These are phyloP conservation scores for Rubia peregrina DNA, from an alignment of 305 asterid genomes.

Conservation along the genomic window DNA sequence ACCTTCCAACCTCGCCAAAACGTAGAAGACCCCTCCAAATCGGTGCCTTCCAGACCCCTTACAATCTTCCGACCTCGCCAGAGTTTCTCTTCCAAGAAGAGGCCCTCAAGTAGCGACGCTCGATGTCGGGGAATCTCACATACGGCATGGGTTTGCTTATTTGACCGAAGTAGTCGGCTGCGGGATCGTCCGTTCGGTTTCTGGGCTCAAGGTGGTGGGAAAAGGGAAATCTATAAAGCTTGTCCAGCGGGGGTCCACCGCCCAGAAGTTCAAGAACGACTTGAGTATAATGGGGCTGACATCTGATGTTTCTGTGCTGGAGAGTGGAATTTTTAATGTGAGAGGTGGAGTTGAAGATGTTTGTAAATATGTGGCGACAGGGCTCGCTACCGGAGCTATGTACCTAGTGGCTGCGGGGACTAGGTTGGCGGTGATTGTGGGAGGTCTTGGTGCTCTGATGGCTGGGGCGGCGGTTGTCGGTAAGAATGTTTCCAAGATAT, in stretches of 20 bases:
- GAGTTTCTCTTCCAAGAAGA: conserved; percentile 29
- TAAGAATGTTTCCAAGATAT: conserved; percentile 22
- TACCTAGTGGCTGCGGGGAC: conserved; percentile 17
- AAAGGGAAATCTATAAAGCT: conserved; percentile 23
- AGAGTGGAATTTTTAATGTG: not conserved
- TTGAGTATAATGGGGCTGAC: conserved; percentile 22
- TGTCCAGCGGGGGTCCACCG: conserved; percentile 23
- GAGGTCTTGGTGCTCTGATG: conserved; percentile 21
- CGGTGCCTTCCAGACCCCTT: not conserved
- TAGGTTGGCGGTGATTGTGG: conserved; percentile 22
- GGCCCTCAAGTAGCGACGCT: conserved; percentile 20
- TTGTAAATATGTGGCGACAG: conserved; percentile 20
- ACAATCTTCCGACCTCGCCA: conserved; percentile 25
- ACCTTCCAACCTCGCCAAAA: conserved; percentile 27
- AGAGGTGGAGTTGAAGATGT: conserved; percentile 20
- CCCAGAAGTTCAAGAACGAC: conserved; percentile 21
- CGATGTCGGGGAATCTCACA: conserved; percentile 20
- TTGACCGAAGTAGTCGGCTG: conserved; percentile 19
- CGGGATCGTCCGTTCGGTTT: conserved; percentile 11
- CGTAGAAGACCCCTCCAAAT: conserved; percentile 6
- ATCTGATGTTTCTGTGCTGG: not conserved
- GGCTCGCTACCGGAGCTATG: conserved; percentile 24
- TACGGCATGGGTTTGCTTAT: conserved; percentile 24
- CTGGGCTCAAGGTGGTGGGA: conserved; percentile 20
- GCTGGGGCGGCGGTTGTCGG: conserved; percentile 18